phyloP scores from a whole-genome alignment of 306 rosid species.

The Glycyrrhiza uralensis region DNA sequence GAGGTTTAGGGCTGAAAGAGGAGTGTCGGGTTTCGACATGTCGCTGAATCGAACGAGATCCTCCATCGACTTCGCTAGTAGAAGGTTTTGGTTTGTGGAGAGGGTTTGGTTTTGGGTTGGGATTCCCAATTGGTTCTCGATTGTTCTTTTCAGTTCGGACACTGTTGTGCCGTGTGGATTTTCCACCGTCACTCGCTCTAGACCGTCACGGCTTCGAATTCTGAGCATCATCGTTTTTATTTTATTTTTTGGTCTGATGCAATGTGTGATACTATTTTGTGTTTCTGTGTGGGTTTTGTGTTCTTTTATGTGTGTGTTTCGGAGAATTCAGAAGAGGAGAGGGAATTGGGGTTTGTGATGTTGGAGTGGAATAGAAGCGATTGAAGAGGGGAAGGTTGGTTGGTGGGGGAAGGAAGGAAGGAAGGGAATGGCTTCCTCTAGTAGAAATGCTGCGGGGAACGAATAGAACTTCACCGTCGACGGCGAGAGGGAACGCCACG shows the following conservation, averaged over 20 bases:
- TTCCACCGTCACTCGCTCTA: slow-evolving; percentile 70
- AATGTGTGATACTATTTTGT: neutral
- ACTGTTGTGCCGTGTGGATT: slow-evolving; percentile 52
- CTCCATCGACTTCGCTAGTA: slow-evolving; percentile 51
- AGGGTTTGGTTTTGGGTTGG: slow-evolving; percentile 77
- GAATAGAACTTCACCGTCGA: neutral
- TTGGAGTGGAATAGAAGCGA: neutral
- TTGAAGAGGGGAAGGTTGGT: neutral
- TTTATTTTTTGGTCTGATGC: neutral
- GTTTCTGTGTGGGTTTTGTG: neutral
- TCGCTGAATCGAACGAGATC: slow-evolving; percentile 75
- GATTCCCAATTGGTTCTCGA: slow-evolving; percentile 63
- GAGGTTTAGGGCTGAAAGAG: slow-evolving; percentile 60
- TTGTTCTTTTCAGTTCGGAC: slow-evolving; percentile 49
- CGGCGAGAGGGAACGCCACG: neutral
- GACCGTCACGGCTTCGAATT: slow-evolving; percentile 93
- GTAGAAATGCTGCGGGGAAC: neutral
- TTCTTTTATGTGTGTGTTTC: neutral
- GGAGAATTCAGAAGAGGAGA: neutral
- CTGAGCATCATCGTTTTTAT: slow-evolving; percentile 49
- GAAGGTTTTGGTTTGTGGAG: slow-evolving; percentile 76
- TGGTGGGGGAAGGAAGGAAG: slow-evolving; percentile 15
- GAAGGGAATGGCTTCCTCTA: neutral
- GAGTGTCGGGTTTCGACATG: slow-evolving; percentile 53
- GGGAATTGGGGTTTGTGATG: neutral